These are phyloP conservation scores for Candida tetrigidarum DNA, from an alignment of 1,139 yeast species.

Conservation along the genomic window DNA sequence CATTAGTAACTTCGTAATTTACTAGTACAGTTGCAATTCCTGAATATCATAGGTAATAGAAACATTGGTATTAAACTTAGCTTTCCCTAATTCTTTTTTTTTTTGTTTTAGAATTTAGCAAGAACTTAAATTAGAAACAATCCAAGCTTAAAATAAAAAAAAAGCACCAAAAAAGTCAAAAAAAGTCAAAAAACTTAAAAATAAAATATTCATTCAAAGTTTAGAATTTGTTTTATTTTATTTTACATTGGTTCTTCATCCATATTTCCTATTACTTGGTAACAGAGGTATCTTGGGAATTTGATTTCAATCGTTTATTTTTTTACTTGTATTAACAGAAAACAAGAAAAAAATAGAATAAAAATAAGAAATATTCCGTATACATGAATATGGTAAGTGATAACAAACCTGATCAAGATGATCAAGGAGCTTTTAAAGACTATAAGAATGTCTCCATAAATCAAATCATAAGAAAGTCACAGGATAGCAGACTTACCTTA, in stretches of 20 bases:
- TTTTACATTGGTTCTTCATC: neutral
- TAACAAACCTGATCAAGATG: constrained; percentile 14
- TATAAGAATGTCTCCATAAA: constrained; percentile 16
- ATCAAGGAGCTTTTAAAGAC: constrained; percentile 13
- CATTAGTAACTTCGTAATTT: neutral
- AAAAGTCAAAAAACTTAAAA: neutral
- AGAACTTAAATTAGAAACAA: too few species aligned
- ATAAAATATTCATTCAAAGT: neutral
- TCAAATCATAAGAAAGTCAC: constrained; percentile 15
- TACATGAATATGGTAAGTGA: constrained; percentile 6
- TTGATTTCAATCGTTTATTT: neutral
- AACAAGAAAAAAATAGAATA: constrained; percentile 11
- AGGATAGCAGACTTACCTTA: constrained; percentile 12
- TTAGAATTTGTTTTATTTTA: neutral
- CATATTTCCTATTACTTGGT: neutral
- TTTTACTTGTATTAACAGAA: neutral
- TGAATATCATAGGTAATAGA: neutral
- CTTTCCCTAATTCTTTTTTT: too few species aligned
- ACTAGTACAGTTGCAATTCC: neutral
- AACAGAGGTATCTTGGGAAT: neutral
- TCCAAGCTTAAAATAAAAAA: neutral
- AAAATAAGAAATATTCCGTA: neutral
- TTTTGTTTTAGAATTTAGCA: too few species aligned
- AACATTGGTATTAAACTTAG: too few species aligned
- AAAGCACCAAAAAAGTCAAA: neutral